phyloP scores from a whole-genome alignment of 257 asterid species.

The Buddleja alternifolia region DNA sequence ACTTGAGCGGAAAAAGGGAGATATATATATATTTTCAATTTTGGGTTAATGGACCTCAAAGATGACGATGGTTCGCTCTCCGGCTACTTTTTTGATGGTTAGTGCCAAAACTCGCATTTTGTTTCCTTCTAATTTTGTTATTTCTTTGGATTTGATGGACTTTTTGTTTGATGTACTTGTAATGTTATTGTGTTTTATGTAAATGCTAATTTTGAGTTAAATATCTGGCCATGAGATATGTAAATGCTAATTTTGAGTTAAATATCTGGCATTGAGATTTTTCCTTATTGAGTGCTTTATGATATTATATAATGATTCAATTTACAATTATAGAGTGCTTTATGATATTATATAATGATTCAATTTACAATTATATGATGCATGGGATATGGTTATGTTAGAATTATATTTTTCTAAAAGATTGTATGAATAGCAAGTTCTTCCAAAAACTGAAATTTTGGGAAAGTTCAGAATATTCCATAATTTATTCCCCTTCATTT shows the following conservation, averaged over 20 bases:
- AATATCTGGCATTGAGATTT: too few relatives aligned
- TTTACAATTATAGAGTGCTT: not conserved
- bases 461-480: not conserved
- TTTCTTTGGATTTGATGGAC: conserved; percentile 13
- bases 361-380: not conserved
- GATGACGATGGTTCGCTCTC: conserved; percentile 46
- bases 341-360: not conserved
- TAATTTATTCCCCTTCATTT: not conserved
- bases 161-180: not conserved
- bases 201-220: not conserved
- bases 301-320: not conserved
- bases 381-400: not conserved
- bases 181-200: not conserved
- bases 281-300: not conserved
- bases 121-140: not conserved
- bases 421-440: not conserved
- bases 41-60: conserved; percentile 57
- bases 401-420: not conserved
- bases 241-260: not conserved
- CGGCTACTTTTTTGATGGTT: conserved; percentile 56
- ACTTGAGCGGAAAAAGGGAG: conserved; percentile 18
- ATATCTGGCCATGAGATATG: not conserved
- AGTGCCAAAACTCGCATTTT: conserved; percentile 14
- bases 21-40: not conserved
- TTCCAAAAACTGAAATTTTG: too few relatives aligned